A percentile compares a stretch with the other conserved stretches of the same genome.
Conservation (phyloP, 2,329 filamentous ascomycete genomes). For the Fusarium sp. region DNA sequence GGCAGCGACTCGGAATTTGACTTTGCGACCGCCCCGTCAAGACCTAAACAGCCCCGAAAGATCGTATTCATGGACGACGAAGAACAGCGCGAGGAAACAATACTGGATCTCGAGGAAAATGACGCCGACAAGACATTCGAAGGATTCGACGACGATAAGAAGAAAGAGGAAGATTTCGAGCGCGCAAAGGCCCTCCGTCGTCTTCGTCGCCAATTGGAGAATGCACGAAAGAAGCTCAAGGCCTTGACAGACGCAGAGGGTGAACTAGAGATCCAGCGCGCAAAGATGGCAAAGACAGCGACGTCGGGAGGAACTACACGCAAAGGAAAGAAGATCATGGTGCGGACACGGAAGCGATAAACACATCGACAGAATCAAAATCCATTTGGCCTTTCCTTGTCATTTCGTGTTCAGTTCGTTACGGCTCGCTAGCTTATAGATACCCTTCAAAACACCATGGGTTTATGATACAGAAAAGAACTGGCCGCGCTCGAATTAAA, state of each 20-base stretch:
- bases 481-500: slow-evolving; percentile 6
- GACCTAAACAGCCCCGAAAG: slow-evolving; percentile 53
- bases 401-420: slow-evolving; percentile 36
- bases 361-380: not conserved
- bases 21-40: slow-evolving; percentile 41
- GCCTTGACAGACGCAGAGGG: slow-evolving; percentile 65
- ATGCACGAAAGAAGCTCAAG: slow-evolving; percentile 63
- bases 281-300: slow-evolving; percentile 72
- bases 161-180: slow-evolving; percentile 49
- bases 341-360: slow-evolving; percentile 69
- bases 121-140: slow-evolving; percentile 42
- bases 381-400: not conserved
- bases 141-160: slow-evolving; percentile 27
- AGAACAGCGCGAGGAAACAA: slow-evolving; percentile 47
- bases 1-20: slow-evolving; percentile 48
- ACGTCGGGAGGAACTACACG: slow-evolving; percentile 69
- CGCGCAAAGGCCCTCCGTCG: slow-evolving; percentile 55
- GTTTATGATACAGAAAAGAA: slow-evolving; percentile 39
- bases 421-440: slow-evolving; percentile 40
- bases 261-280: slow-evolving; percentile 66
- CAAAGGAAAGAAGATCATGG: slow-evolving; percentile 69
- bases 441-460: slow-evolving; percentile 41
- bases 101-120: slow-evolving; percentile 46
- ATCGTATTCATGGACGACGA: slow-evolving; percentile 61
- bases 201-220: slow-evolving; percentile 59